Evolutionary conservation across 805 yeast species (phyloP).

Genomic region (Wickerhamia fluorescens): DNA sequence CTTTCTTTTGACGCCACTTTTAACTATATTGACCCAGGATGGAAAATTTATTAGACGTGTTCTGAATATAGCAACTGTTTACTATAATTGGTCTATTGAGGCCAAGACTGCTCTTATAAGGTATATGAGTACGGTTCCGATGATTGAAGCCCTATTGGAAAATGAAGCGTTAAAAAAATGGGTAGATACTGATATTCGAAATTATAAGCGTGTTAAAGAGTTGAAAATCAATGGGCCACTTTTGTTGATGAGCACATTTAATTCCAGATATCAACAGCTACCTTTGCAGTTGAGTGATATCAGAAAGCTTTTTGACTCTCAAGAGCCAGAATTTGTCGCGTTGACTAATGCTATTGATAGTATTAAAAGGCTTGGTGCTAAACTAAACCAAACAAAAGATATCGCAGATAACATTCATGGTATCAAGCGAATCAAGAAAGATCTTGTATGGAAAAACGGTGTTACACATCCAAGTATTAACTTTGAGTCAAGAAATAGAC

Average conservation of each 20-base stretch:
- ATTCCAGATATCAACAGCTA: conserved; percentile 41
- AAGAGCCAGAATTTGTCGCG: conserved; percentile 45
- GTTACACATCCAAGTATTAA: conserved; percentile 26
- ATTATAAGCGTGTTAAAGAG: conserved; percentile 43
- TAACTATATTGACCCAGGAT: conserved; percentile 48
- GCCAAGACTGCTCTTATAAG: conserved; percentile 48
- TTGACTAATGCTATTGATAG: conserved; percentile 48
- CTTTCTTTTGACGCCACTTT: conserved; percentile 49
- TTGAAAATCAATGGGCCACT: conserved; percentile 35
- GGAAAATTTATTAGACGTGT: conserved; percentile 59
- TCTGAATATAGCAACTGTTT: conserved; percentile 48
- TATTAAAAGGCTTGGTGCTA: conserved; percentile 47
- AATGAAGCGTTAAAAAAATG: conserved; percentile 51
- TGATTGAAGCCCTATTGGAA: conserved; percentile 48
- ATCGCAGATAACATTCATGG: conserved; percentile 53
- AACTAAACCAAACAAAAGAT: conserved; percentile 57
- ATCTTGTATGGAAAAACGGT: conserved; percentile 46
- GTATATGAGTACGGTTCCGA: conserved; percentile 57
- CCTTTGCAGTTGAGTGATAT: conserved; percentile 60
- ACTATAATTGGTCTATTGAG: conserved; percentile 54
- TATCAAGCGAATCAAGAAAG: conserved; percentile 45
- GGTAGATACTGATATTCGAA: conserved; percentile 45
- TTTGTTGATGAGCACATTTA: conserved; percentile 35
- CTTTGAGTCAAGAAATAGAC: conserved; percentile 43
- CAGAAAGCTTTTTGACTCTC: conserved; percentile 32